Evolutionary conservation across 305 asterid genomes (phyloP), one percentile per base, ranked within the genome.

Genomic region (Fraxinus paxiana): DNA sequence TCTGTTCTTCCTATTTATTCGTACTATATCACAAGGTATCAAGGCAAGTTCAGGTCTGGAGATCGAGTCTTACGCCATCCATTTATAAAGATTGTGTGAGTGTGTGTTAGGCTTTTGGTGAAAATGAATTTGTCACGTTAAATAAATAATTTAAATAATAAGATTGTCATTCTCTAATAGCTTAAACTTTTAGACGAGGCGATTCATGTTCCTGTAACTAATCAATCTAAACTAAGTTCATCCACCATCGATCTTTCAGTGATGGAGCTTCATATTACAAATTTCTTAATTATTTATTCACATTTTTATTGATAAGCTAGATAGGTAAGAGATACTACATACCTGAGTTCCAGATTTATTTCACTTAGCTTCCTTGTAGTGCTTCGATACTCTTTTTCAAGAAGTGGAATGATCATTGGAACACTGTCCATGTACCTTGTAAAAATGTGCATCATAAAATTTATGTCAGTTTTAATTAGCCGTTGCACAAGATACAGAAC

Each of bases 331-430:
- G 54, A 74, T 30, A 76, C 70, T 74, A 77, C 85, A 83, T 79
- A 93, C 98, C 98, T 90, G 88, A 93, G 97, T 86, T 94, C 98
- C 89, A 87, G 92, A 84, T 92, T 91, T 77, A 91, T 89, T 84
- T 95, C 97, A 80, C 85, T 89, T 74, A 95, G 94, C 89, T 95
- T 95, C 87, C 93, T 91, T 72, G 93, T 90, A 74, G 92, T 85
- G 84, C 92, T 85, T 81, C 99, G 95, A 35, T 89, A 48, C 88
- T 95, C 97, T 88, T 92, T 93, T 83, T 95, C 99, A 63, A 93
- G 98, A 86, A 94, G 98, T 41, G 98, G 98, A 83, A 95, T 90
- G 87, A 95, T 91, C 86, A 91, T 83, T 76, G 99, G 99, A 51
- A 95, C 97, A 69, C 95, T 92, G 80, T 95, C 95, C 98, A 92